A percentile compares a stretch with the other conserved stretches of the same genome.
Conservation (phyloP, 805 yeast species). For the Candida gorgasii region DNA sequence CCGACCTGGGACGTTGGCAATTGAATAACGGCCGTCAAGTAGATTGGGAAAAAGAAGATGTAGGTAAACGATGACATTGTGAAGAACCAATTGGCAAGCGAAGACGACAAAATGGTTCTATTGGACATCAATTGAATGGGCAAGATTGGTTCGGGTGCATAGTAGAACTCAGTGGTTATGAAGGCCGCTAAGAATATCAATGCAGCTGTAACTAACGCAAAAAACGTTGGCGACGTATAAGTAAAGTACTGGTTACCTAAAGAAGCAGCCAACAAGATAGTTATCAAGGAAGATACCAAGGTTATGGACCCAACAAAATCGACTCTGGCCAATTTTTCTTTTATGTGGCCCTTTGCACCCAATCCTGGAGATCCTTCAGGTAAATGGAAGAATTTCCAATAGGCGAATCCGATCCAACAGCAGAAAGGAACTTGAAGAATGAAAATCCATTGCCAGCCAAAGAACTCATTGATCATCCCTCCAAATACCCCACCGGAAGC, state of each 20-base stretch:
- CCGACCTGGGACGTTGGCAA: slow-evolving; percentile 60
- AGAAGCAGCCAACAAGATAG: slow-evolving; percentile 65
- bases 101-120: slow-evolving; percentile 63
- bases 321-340: slow-evolving; percentile 54
- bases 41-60: slow-evolving; percentile 72
- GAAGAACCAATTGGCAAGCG: slow-evolving; percentile 67
- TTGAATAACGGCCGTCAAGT: slow-evolving; percentile 54
- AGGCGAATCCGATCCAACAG: slow-evolving; percentile 39
- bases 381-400: slow-evolving; percentile 40
- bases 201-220: slow-evolving; percentile 23
- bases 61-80: slow-evolving; percentile 67
- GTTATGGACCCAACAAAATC: slow-evolving; percentile 67
- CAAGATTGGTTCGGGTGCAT: slow-evolving; percentile 64
- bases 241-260: slow-evolving; percentile 59
- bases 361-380: slow-evolving; percentile 59
- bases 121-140: slow-evolving; percentile 60
- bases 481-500: slow-evolving; percentile 47
- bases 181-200: slow-evolving; percentile 40
- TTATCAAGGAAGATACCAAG: slow-evolving; percentile 57
- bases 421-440: slow-evolving; percentile 45
- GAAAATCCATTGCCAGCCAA: slow-evolving; percentile 53
- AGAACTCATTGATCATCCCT: slow-evolving; percentile 55
- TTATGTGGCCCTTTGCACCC: slow-evolving; percentile 49
- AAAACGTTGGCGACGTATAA: slow-evolving; percentile 46
- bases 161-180: slow-evolving; percentile 49